A percentile compares a stretch with the other conserved stretches of the same genome.
phyloP scores from a whole-genome alignment of 805 yeast species.

The Ogataea chonburiensis region DNA sequence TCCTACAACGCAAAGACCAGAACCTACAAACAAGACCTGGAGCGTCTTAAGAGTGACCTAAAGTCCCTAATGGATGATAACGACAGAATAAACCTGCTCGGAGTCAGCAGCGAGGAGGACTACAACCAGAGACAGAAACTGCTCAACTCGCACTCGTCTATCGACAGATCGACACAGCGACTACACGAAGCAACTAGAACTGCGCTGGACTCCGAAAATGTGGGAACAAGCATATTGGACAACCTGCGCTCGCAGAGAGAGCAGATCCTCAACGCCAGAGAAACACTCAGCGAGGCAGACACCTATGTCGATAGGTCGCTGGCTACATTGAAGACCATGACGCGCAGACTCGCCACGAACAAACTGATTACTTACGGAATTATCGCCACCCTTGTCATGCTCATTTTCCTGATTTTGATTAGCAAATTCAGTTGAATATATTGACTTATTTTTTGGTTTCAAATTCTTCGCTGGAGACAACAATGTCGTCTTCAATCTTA shows the following conservation, averaged over 20 bases:
- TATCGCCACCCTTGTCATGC: constrained; percentile 77
- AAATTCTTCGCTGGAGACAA: constrained; percentile 54
- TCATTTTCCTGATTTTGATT: constrained; percentile 79
- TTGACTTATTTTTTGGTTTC: constrained; percentile 41
- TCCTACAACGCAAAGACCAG: constrained; percentile 73
- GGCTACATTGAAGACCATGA: constrained; percentile 85
- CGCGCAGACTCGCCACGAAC: constrained; percentile 88
- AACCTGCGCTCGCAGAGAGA: constrained; percentile 93
- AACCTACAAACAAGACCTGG: constrained; percentile 60
- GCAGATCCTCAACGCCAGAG: constrained; percentile 82
- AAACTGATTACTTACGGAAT: constrained; percentile 88
- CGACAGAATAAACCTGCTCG: constrained; percentile 73
- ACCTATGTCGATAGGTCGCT: constrained; percentile 87
- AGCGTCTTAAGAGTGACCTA: constrained; percentile 53
- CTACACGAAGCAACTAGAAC: constrained; percentile 83
- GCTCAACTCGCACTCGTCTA: constrained; percentile 70
- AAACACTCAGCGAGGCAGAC: constrained; percentile 86
- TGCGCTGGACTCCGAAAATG: constrained; percentile 87
- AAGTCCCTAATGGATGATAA: constrained; percentile 63
- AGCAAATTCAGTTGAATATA: constrained; percentile 66
- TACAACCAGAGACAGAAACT: constrained; percentile 79
- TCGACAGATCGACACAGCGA: constrained; percentile 81
- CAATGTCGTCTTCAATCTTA: constrained; percentile 38
- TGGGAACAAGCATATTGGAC: constrained; percentile 86
- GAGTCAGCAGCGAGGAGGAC: constrained; percentile 42